Evolutionary conservation across 192 early-diverging fungal genomes (phyloP), one percentile per base, ranked within the genome.

Genomic region (Pecoramyces ruminantium): DNA sequence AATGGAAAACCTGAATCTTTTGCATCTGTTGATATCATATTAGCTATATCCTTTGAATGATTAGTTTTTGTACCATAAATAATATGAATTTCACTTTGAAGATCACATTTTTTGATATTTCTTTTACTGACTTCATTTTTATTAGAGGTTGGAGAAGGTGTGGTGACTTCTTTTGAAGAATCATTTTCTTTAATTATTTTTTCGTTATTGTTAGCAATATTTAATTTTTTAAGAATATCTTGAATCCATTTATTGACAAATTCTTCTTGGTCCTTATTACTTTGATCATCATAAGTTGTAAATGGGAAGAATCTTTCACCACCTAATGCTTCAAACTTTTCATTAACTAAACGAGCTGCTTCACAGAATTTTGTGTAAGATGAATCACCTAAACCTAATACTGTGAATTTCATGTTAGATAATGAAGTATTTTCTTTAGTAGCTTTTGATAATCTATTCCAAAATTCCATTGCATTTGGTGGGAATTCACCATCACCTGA

Each of bases 401-500:
- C 92, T 8, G 92, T 88, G 85, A 88, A 95, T 79, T 88, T 85
- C 34, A 92, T 91, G 77, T 91, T 92, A 78, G 83, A 86, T 58
- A 96, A 85, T 42, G 87, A 88, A 17, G 91, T 78, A 79, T 92
- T 90, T 78, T 83, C 85, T 79, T 83, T 85, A 30, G 89, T 88
- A 28, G 92, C 86, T 3, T 86, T 83, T 78, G 88, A 87, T 79
- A 98, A 86, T 13, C 86, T 87, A 88, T 94, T 94, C 91, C 93
- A 94, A 82, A 95, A 95, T 86, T 98, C 96, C 83, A 93, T 94
- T 18, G 89, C 86, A 83, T 97, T 96, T 82, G 92, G 92, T 0
- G 97, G 97, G 82, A 97, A 92, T 89, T 98, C 97, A 86, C 97
- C 97, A 85, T 98, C 96, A 29, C 97, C 97, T 34, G 97, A 96